Base-by-base conservation (phyloP, 2,329 filamentous ascomycete genomes). In the Alternaria metachromatica region DNA sequence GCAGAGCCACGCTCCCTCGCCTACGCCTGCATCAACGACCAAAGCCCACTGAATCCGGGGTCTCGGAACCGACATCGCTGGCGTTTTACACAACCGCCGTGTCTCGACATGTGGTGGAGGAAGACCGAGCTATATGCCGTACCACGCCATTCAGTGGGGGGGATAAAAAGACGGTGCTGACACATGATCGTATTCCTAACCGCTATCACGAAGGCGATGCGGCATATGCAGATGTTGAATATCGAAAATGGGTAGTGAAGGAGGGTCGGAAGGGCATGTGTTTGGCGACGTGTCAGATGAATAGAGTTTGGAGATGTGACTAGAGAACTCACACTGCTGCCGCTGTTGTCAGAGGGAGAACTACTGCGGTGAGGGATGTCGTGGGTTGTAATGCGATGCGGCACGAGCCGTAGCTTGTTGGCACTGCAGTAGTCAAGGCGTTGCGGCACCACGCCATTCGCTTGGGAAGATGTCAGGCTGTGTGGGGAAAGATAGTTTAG, bases 201-300 rank as follows among this genome's bases (percentile, higher is more conserved):
- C 25, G 25, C 33, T 5, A 18, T 11, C 21, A 48, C 23, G 30
- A 37, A 30, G 59, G 37, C 20, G 28, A 28, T 20, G 41, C n/a
- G 9, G 46, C 45, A 41, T 26, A 26, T 59, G 49, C 49, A 59
- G 43, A 20, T 55, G 51, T 62, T 58, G 50, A 55, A 21, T 53
- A 46, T 60, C 9, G 46, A 57, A 55, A 62, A 6, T 5, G 55
- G 33, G 44, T 28, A 23, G n/a, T 11, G n/a, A 43, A 46, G 64
- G 61, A 61, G 64, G 64, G 64, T 46, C 41, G 58, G 26, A 10
- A 49, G 11, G 6, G 25, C 18, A 50, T n/a, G 33, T 65, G 50
- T 58, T 37, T 64, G 64, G 64, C 26, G 13, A 49, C 48, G 64
- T 66, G 55, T 66, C 64, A 64, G 55, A 53, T 53, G 28, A 18